Evolutionary conservation across 768 basidiomycete species (phyloP).

Genomic region (Plicaturopsis crispa): DNA sequence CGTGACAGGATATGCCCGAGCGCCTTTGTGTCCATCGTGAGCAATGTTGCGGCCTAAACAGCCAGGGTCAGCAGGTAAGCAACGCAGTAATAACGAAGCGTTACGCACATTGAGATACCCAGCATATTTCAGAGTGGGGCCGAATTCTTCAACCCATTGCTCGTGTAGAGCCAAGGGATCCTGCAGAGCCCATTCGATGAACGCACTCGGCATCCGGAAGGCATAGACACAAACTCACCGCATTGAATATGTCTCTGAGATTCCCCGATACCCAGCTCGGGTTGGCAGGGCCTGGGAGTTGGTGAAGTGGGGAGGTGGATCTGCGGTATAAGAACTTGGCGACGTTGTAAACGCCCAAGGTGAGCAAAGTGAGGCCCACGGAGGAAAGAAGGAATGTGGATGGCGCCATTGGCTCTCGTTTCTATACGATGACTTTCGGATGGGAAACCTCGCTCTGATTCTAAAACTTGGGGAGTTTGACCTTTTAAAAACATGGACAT

Average conservation of each 20-base stretch:
- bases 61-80: too few species aligned
- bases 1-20: too few species aligned
- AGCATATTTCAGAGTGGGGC: conserved; percentile 35
- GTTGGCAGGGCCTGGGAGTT: conserved; percentile 28
- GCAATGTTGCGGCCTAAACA: too few species aligned
- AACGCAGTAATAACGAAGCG: too few species aligned
- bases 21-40: too few species aligned
- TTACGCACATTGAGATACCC: conserved; percentile 37
- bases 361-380: not conserved
- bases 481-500: too few species aligned
- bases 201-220: conserved; percentile 2
- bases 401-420: too few species aligned
- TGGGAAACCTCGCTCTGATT: too few species aligned
- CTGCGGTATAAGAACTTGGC: conserved; percentile 7
- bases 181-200: too few species aligned
- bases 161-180: conserved; percentile 24
- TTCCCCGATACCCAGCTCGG: conserved; percentile 27
- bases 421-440: too few species aligned
- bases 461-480: too few species aligned
- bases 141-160: conserved; percentile 43
- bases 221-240: conserved; percentile 8
- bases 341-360: conserved; percentile 13
- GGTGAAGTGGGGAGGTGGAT: conserved; percentile 18
- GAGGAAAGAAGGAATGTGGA: conserved; percentile 7
- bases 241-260: conserved; percentile 16